Percentiles rank a stretch among this genome's conserved stretches.
Conservation (phyloP, 768 basidiomycete genomes). For the Suillus fuscotomentosus region DNA sequence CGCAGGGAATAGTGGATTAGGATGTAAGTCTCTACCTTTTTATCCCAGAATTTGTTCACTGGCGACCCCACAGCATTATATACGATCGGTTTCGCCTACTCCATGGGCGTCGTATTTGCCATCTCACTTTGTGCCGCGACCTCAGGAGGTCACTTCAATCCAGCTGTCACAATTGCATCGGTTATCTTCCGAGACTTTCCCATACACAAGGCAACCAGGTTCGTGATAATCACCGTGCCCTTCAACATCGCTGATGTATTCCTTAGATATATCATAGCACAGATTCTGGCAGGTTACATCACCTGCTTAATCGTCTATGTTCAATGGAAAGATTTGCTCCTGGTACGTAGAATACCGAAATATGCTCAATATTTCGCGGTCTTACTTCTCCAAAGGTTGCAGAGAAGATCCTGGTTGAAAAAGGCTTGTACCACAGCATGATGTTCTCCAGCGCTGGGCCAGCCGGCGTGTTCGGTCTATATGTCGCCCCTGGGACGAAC, state of each 20-base stretch:
- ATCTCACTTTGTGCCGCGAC: slow-evolving; percentile 48
- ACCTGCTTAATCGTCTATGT: slow-evolving; percentile 60
- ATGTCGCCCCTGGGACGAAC: slow-evolving; percentile 29
- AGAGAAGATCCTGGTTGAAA: slow-evolving; percentile 29
- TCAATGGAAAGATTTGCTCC: slow-evolving; percentile 56
- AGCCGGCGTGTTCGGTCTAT: slow-evolving; percentile 40
- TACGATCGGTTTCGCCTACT: slow-evolving; percentile 59
- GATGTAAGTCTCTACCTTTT: slow-evolving; percentile 41
- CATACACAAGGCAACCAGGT: slow-evolving; percentile 49
- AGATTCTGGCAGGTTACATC: slow-evolving; percentile 64
- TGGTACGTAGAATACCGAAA: slow-evolving; percentile 28
- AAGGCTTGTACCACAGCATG: slow-evolving; percentile 24
- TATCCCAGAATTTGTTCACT: neutral
- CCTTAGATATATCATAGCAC: slow-evolving; percentile 62
- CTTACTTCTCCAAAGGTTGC: slow-evolving; percentile 26
- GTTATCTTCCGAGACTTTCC: slow-evolving; percentile 58
- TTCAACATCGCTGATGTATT: slow-evolving; percentile 10
- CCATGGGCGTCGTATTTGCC: slow-evolving; percentile 59
- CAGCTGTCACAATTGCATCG: slow-evolving; percentile 55
- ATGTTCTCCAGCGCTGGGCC: slow-evolving; percentile 37
- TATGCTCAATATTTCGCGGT: slow-evolving; percentile 23
- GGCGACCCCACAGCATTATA: slow-evolving; percentile 41
- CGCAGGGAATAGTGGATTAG: slow-evolving; percentile 38
- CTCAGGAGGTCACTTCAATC: slow-evolving; percentile 67
- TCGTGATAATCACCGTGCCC: slow-evolving; percentile 13